These are phyloP conservation scores for Chlamydomonas reinhardtii DNA, from an alignment of 163 green algal species.

Conservation along the genomic window DNA sequence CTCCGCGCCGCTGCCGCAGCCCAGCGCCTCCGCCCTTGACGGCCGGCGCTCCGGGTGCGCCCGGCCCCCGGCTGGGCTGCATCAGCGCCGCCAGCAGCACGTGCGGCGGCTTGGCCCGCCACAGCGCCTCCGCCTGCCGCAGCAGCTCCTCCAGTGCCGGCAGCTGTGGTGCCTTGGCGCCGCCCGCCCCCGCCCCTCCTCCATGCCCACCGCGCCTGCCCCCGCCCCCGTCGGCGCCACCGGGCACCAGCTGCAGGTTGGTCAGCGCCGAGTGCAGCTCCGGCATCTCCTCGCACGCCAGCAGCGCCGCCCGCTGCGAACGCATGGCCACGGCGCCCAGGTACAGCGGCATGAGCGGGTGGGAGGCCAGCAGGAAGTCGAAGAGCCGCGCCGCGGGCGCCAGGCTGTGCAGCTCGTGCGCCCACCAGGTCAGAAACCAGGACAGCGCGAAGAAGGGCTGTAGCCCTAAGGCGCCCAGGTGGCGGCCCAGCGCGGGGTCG, in stretches of 20 bases:
- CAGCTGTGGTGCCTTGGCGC: not conserved
- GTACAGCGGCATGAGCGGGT: constrained; percentile 96
- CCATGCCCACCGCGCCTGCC: constrained; percentile 36
- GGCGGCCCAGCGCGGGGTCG: constrained; percentile 72
- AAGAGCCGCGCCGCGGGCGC: constrained; percentile 82
- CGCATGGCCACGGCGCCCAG: constrained; percentile 81
- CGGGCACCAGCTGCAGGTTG: constrained; percentile 62
- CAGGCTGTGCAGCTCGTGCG: constrained; percentile 79
- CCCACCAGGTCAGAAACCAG: constrained; percentile 94
- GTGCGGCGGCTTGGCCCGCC: constrained; percentile 30
- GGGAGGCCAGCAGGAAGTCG: constrained; percentile 92
- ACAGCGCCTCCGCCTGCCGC: constrained; percentile 24
- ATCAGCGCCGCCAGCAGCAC: constrained; percentile 12
- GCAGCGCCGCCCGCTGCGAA: constrained; percentile 66
- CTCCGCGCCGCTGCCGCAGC: not conserved
- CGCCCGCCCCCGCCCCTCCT: not conserved
- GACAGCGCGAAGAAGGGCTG: constrained; percentile 72
- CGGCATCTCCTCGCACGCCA: constrained; percentile 71
- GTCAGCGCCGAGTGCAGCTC: constrained; percentile 81
- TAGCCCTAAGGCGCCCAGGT: constrained; percentile 42
- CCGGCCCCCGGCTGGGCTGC: not conserved
- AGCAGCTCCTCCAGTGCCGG: constrained; percentile 23
- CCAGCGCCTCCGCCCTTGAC: no score
- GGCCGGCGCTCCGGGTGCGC: not conserved
- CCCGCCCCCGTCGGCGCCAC: not conserved